Conservation (phyloP, 2,329 filamentous ascomycete genomes). For the Scedosporium apiospermum region DNA sequence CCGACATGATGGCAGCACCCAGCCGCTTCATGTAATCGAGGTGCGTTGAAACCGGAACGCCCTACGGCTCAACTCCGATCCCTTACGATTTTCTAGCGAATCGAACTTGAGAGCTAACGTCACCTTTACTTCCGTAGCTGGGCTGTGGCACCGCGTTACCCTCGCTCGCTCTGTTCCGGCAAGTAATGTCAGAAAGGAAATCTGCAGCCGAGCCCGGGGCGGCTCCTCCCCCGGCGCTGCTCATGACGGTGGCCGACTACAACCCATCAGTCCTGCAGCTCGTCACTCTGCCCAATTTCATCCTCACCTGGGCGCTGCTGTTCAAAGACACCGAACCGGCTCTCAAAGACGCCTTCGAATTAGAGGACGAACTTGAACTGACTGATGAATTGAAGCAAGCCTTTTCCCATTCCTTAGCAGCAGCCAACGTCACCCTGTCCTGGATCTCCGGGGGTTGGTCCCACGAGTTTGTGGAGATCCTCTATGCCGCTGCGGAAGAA, state of each 20-base stretch:
- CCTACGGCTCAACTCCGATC: neutral
- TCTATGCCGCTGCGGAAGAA: conserved; percentile 26
- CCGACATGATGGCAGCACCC: neutral
- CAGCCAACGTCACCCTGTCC: conserved; percentile 43
- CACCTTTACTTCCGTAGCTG: conserved; percentile 38
- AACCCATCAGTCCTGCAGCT: conserved; percentile 69
- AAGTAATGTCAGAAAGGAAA: conserved; percentile 28
- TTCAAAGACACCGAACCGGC: conserved; percentile 25
- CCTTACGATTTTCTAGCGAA: neutral
- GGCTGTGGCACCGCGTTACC: conserved; percentile 73
- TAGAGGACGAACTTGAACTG: conserved; percentile 54
- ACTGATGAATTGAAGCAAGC: conserved; percentile 44
- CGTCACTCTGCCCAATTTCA: conserved; percentile 69
- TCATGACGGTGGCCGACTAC: conserved; percentile 67
- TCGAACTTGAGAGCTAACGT: neutral
- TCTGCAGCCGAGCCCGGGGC: conserved; percentile 4
- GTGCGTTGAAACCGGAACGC: conserved; percentile 2
- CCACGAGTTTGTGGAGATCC: conserved; percentile 48
- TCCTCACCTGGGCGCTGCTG: conserved; percentile 57
- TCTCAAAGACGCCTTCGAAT: conserved; percentile 35
- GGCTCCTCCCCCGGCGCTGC: conserved; percentile 25
- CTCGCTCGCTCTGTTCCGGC: conserved; percentile 61
- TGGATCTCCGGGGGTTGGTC: conserved; percentile 73
- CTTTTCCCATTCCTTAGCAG: conserved; percentile 46
- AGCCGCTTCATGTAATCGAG: conserved; percentile 2